A percentile compares a stretch with the other conserved stretches of the same genome.
These are phyloP conservation scores for Fusarium pseudograminearum DNA, from an alignment of 2,329 filamentous ascomycete species.

Conservation along the genomic window DNA sequence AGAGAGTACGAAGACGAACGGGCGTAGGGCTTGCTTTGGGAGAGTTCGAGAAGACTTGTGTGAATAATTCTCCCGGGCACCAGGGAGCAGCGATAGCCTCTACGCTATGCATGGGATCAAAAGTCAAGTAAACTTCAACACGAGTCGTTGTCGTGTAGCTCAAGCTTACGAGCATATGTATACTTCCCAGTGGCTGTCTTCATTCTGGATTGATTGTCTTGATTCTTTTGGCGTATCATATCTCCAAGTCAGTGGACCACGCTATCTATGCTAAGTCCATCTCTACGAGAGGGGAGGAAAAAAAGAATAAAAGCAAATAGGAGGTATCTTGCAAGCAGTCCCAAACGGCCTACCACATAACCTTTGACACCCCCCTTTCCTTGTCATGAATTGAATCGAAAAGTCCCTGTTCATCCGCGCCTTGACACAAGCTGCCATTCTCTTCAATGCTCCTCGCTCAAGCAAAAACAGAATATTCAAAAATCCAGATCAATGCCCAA, in stretches of 20 bases:
- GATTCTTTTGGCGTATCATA: constrained; percentile 20
- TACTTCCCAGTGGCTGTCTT: background rate
- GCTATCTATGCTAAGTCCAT: constrained; percentile 33
- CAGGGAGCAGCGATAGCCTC: background rate
- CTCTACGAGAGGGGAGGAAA: constrained; percentile 12
- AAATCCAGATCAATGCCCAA: constrained; percentile 25
- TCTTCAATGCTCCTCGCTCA: constrained; percentile 41
- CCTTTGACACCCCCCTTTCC: constrained; percentile 11
- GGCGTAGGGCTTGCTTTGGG: background rate
- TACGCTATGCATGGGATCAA: background rate
- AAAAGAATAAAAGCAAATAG: constrained; percentile 23
- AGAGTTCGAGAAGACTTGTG: background rate
- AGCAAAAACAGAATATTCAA: constrained; percentile 29
- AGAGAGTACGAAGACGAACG: background rate
- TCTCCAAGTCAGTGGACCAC: constrained; percentile 8
- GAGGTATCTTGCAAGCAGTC: constrained; percentile 40
- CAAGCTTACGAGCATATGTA: background rate
- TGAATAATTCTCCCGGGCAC: background rate
- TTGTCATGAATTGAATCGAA: constrained; percentile 37
- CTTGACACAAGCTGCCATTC: constrained; percentile 22
- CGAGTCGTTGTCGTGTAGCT: background rate
- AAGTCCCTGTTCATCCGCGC: constrained; percentile 14
- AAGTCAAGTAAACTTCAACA: background rate
- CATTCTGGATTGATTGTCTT: constrained; percentile 7
- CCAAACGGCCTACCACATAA: constrained; percentile 27